Percentiles rank a stretch among this genome's conserved stretches.
These are phyloP conservation scores for Polytrichum commune DNA, from an alignment of 225 moss, liverwort and hornwort genomes.

Conservation along the genomic window DNA sequence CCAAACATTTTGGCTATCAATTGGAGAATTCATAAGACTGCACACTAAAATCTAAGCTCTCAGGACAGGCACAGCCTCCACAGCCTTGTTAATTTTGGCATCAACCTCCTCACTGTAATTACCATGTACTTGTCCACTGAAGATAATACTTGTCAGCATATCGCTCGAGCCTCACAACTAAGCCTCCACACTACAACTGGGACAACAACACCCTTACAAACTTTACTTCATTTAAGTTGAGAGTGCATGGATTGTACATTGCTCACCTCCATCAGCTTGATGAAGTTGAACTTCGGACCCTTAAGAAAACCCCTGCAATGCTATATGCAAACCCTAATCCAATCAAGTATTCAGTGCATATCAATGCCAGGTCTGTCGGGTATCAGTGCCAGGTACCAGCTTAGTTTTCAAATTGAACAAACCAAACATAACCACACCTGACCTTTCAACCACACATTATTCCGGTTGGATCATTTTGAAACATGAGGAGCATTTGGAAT, in stretches of 20 bases:
- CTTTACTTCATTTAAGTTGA: background rate
- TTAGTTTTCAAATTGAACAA: too few relatives aligned
- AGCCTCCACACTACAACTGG: background rate
- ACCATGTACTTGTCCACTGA: constrained; percentile 33
- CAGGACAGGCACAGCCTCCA: constrained; percentile 30
- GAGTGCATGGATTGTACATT: background rate
- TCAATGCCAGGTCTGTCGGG: too few relatives aligned
- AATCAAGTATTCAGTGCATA: too few relatives aligned
- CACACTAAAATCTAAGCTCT: constrained; percentile 22
- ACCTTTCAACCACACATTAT: too few relatives aligned
- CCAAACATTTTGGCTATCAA: background rate
- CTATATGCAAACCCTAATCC: too few relatives aligned
- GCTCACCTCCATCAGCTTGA: constrained; percentile 55
- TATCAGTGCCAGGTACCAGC: too few relatives aligned
- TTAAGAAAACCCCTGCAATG: constrained; percentile 25
- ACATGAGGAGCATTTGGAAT: too few relatives aligned
- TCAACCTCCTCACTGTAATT: constrained; percentile 49
- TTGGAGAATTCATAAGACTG: background rate
- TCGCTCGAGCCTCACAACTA: background rate
- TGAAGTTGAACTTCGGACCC: constrained; percentile 59
- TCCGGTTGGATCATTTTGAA: too few relatives aligned
- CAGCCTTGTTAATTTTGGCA: constrained; percentile 30
- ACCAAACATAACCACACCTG: too few relatives aligned
- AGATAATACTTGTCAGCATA: background rate
- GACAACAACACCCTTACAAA: background rate